phyloP scores from a whole-genome alignment of 2,329 filamentous ascomycete genomes.

The Aspergillus sojae region DNA sequence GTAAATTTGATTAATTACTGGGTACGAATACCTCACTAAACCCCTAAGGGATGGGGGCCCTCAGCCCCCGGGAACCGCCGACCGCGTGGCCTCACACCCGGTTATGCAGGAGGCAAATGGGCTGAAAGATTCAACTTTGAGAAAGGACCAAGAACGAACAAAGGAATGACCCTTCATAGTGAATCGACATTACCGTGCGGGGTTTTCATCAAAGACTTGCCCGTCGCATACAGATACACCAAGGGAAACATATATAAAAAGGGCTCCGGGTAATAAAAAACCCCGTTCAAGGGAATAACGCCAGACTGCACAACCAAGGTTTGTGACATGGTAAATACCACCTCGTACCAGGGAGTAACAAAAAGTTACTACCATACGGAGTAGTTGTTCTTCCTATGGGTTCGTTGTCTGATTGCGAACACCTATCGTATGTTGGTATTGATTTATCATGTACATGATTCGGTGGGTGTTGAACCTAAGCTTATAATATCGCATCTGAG shows the following conservation, averaged over 20 bases:
- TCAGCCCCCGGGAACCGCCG: constrained; percentile 14
- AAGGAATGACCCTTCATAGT: not conserved
- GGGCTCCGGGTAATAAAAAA: not conserved
- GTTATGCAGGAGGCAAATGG: constrained; percentile 5
- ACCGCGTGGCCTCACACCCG: constrained; percentile 10
- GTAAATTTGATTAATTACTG: not conserved
- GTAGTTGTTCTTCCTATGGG: not conserved
- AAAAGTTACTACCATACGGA: not conserved
- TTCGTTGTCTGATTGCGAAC: not conserved
- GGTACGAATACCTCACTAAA: constrained; percentile 3
- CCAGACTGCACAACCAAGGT: not conserved
- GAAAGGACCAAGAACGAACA: not conserved
- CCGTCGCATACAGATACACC: not conserved
- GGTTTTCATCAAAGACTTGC: not conserved
- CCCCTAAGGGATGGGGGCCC: not conserved
- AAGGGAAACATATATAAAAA: not conserved
- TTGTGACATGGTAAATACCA: constrained; percentile 3
- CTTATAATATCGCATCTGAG: not conserved
- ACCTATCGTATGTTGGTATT: not conserved
- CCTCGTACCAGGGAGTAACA: not conserved
- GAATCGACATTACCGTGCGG: not conserved
- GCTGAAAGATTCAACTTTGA: not conserved
- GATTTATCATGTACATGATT: not conserved
- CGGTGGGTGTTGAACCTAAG: not conserved
- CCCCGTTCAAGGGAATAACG: not conserved